Evolutionary conservation across 345 rosid species (phyloP).

Genomic region (Durio zibethinus): DNA sequence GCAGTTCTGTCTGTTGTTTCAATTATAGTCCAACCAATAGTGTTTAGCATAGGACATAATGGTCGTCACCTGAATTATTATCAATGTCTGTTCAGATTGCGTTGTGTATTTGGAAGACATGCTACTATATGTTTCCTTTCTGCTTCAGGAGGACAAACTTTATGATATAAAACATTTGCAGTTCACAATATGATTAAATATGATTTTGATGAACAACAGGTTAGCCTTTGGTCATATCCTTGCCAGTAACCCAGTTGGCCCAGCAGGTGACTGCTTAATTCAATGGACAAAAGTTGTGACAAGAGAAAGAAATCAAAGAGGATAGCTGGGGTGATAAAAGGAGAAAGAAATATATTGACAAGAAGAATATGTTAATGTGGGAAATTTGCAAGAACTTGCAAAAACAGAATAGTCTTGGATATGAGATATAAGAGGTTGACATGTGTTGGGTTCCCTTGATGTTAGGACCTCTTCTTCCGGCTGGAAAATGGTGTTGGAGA

Average conservation of each 20-base stretch:
- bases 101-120: not conserved
- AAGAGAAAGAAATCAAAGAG: not conserved
- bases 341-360: too few relatives aligned
- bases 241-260: not conserved
- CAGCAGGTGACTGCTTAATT: not conserved
- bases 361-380: not conserved
- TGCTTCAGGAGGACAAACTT: not conserved
- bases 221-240: not conserved
- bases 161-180: too few relatives aligned
- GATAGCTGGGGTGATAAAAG: too few relatives aligned
- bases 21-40: conserved; percentile 13
- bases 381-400: not conserved
- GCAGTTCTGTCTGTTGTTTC: conserved; percentile 16
- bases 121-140: not conserved
- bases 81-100: conserved; percentile 1
- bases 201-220: not conserved
- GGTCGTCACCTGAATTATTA: not conserved
- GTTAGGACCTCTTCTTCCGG: conserved; percentile 20
- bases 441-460: conserved; percentile 20
- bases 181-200: not conserved
- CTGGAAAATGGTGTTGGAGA: conserved; percentile 19
- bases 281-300: not conserved
- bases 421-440: conserved; percentile 14
- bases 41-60: not conserved
- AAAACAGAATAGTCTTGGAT: not conserved